Percentiles rank a stretch among this genome's conserved stretches.
phyloP scores from a whole-genome alignment of 768 basidiomycete genomes.

The Aureoboletus auriporus region DNA sequence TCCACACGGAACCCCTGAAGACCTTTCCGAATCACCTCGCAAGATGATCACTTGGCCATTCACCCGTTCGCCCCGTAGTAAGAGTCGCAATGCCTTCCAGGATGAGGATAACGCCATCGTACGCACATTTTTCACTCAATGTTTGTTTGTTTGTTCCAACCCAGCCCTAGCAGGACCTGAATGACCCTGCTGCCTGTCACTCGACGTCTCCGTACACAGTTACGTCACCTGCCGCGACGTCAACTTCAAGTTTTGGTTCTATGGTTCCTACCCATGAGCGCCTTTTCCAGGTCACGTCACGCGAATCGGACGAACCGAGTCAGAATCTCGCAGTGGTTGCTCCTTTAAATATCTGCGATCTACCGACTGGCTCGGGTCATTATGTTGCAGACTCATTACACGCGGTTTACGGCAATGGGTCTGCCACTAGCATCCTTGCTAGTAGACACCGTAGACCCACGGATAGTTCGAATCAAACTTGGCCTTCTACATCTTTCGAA shows the following conservation, averaged over 20 bases:
- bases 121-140: neutral
- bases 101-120: constrained; percentile 12
- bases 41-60: constrained; percentile 30
- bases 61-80: constrained; percentile 20
- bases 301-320: constrained; percentile 8
- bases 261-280: constrained; percentile 24
- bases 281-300: constrained; percentile 15
- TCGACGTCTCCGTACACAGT: constrained; percentile 9
- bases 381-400: constrained; percentile 4
- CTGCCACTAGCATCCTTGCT: constrained; percentile 3
- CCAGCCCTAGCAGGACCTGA: constrained; percentile 3
- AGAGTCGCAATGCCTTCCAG: constrained; percentile 6
- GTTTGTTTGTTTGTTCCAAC: constrained; percentile 3
- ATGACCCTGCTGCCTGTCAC: constrained; percentile 3
- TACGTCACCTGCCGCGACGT: constrained; percentile 17
- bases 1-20: constrained; percentile 6
- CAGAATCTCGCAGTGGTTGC: constrained; percentile 2
- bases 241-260: constrained; percentile 30
- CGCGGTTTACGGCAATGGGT: constrained; percentile 5
- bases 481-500: constrained; percentile 1
- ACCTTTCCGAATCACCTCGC: constrained; percentile 17
- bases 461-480: neutral
- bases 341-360: neutral
- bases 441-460: neutral
- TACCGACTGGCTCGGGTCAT: neutral